phyloP scores from a whole-genome alignment of 441 rosid species.

The Erodium texanum region DNA sequence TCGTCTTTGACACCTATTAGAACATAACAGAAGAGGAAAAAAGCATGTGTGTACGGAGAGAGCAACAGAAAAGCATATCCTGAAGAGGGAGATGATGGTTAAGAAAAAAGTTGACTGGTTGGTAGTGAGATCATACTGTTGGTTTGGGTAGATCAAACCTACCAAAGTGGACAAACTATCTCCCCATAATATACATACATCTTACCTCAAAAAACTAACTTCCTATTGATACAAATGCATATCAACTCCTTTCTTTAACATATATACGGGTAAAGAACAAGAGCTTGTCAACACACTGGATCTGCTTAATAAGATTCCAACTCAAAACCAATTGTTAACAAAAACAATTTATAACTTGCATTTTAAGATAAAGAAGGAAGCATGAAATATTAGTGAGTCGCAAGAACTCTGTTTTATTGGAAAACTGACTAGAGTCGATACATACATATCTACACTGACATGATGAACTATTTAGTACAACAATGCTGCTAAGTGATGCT shows the following conservation, averaged over 20 bases:
- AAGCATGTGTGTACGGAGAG: neutral
- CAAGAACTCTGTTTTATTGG: neutral
- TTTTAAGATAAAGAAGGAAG: neutral
- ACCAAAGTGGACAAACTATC: no score
- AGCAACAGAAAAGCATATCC: neutral
- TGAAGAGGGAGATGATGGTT: neutral
- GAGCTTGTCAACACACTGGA: no score
- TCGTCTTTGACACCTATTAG: neutral
- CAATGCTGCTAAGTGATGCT: neutral
- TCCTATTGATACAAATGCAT: no score
- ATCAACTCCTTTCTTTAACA: no score
- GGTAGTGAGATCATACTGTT: neutral
- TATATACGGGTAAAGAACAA: no score
- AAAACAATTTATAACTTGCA: no score
- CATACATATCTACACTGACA: neutral
- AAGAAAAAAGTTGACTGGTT: constrained; percentile 1
- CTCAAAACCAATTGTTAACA: neutral
- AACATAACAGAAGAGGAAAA: neutral
- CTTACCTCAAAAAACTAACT: no score
- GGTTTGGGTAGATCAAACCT: no score
- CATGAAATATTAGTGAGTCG: neutral
- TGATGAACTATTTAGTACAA: neutral
- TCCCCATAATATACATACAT: no score
- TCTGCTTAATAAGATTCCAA: no score
- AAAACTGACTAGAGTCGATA: neutral